Base-by-base conservation (phyloP, 2,329 filamentous ascomycete genomes). In the Tolypocladium nubicola region DNA sequence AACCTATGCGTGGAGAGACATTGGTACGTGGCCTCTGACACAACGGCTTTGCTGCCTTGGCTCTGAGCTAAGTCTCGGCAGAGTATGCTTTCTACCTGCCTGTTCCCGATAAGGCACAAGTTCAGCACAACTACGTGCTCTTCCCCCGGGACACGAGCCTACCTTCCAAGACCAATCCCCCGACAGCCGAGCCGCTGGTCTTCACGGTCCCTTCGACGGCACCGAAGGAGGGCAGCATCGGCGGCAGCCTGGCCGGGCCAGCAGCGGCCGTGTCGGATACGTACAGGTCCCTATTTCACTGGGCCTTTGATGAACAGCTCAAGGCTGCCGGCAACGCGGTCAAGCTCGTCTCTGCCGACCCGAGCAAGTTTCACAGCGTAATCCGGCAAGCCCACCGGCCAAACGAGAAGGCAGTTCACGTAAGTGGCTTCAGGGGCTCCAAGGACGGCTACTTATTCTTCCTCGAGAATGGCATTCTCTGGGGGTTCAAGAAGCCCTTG, bases 391-490 rank as follows among this genome's bases (percentile, higher is more conserved):
- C 81, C 7, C 81, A 85, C 61, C 75, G 83, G 35, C 83, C 81
- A 1, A 76, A 75, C 55, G 85, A 88, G 61, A 81, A 79, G 64
- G 83, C 84, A 0, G 84, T 87, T 21, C 83, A 87, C 62, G 79
- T 88, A 50, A 83, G 81, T 63, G 85, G 80, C 1, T 87, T 86
- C 70, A 76, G 85, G 50, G 85, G 85, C 23, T 84, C 79, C 58
- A 88, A 88, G 67, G 85, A 88, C 59, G 85, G 85, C 0, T 87
- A 79, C 61, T 73, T 88, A 1, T 88, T 87, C 65, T 87, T 88
- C 66, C 71, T 88, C 19, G 79, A 83, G 38, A 83, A 76, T 33
- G 85, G 85, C 16, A 87, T 88, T 56, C 67, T 88, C 9, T 88
- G 84, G 83, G 84, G 78, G 0, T 88, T 85, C 74, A 87, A 87